phyloP scores from a whole-genome alignment of 257 asterid genomes.

The Ballota nigra region DNA sequence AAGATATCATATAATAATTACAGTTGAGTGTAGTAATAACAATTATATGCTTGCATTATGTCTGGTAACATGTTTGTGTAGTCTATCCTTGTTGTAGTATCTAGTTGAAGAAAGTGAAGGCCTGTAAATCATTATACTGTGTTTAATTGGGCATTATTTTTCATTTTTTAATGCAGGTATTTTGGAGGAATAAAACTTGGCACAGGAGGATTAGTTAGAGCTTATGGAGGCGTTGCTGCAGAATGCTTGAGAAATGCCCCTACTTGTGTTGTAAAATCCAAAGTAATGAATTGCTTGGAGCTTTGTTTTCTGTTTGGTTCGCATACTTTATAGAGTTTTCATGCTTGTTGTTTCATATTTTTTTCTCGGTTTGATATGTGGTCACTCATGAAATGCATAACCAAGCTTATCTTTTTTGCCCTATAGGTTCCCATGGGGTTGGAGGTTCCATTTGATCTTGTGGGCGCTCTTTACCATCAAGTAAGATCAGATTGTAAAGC shows the following conservation, averaged over 20 bases:
- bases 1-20: not conserved
- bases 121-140: not conserved
- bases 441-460: constrained; percentile 74
- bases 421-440: constrained; percentile 85
- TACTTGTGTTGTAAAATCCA: constrained; percentile 71
- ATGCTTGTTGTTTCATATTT: not conserved
- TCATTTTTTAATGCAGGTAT: constrained; percentile 39
- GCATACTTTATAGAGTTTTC: not conserved
- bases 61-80: not conserved
- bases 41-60: not conserved
- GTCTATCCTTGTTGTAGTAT: not conserved
- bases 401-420: not conserved
- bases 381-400: constrained; percentile 7
- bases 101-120: not conserved
- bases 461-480: constrained; percentile 89
- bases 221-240: constrained; percentile 91
- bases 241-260: constrained; percentile 86
- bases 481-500: constrained; percentile 35
- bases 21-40: not conserved
- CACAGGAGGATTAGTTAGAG: constrained; percentile 97
- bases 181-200: constrained; percentile 98
- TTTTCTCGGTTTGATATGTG: not conserved
- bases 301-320: not conserved
- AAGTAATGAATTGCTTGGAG: constrained; percentile 41
- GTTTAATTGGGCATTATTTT: not conserved